Evolutionary conservation across 371 early-diverging fungal genomes (phyloP).

Genomic region (Syncephalis fuscata): DNA sequence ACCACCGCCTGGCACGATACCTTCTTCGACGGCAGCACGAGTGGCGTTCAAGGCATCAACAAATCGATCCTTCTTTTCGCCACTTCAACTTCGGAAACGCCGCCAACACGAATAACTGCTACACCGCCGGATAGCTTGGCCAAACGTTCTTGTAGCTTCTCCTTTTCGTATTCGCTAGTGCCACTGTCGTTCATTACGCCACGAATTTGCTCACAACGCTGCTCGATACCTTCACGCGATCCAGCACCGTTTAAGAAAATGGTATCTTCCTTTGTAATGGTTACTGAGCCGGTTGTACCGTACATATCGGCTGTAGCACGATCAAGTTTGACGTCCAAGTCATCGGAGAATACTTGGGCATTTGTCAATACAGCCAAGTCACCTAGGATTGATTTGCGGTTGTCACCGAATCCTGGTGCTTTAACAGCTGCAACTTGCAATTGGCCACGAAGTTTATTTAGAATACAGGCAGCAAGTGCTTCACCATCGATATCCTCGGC

Average conservation of each 20-base stretch:
- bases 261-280: slow-evolving; percentile 96
- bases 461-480: slow-evolving; percentile 93
- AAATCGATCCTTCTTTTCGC: slow-evolving; percentile 98
- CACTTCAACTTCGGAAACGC: slow-evolving; percentile 96
- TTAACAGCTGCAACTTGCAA: slow-evolving; percentile 91
- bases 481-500: slow-evolving; percentile 98
- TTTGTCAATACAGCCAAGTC: slow-evolving; percentile 93
- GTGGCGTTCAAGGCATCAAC: slow-evolving; percentile 97
- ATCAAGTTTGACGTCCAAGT: slow-evolving; percentile 89
- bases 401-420: slow-evolving; percentile 98
- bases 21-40: slow-evolving; percentile 97
- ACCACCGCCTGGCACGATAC: slow-evolving; percentile 96
- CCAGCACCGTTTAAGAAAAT: slow-evolving; percentile 85
- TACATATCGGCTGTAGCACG: slow-evolving; percentile 79
- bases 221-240: slow-evolving; percentile 64
- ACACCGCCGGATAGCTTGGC: slow-evolving; percentile 96
- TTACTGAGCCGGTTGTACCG: slow-evolving; percentile 73
- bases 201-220: slow-evolving; percentile 94
- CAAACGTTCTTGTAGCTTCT: slow-evolving; percentile 96
- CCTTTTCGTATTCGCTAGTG: slow-evolving; percentile 91
- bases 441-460: slow-evolving; percentile 97
- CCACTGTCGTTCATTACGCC: slow-evolving; percentile 60
- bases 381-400: slow-evolving; percentile 94
- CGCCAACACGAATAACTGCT: slow-evolving; percentile 96
- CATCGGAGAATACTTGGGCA: slow-evolving; percentile 88